These are phyloP conservation scores for Calonectria hawksworthii DNA, from an alignment of 2,329 filamentous ascomycete species.

Conservation along the genomic window DNA sequence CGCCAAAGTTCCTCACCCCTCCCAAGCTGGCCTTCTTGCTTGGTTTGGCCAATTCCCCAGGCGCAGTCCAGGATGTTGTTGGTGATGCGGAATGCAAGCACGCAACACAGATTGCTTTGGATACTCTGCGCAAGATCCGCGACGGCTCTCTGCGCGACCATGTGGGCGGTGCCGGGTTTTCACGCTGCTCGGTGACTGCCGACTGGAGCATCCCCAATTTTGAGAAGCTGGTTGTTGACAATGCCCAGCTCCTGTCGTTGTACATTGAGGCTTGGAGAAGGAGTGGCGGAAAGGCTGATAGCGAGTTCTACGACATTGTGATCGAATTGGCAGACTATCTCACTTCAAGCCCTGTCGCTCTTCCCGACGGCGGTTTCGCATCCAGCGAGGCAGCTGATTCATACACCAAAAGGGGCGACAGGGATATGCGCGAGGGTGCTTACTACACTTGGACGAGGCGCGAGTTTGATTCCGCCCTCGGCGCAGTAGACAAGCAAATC, in stretches of 20 bases:
- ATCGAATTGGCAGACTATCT: slow-evolving; percentile 91
- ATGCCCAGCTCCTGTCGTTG: slow-evolving; percentile 85
- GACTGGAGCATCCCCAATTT: slow-evolving; percentile 98
- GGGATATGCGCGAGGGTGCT: slow-evolving; percentile 89
- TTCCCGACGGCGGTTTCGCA: slow-evolving; percentile 81
- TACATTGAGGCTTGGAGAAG: slow-evolving; percentile 90
- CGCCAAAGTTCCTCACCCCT: slow-evolving; percentile 92
- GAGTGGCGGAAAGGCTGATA: slow-evolving; percentile 63
- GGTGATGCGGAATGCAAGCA: slow-evolving; percentile 81
- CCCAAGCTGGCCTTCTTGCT: slow-evolving; percentile 88
- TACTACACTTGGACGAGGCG: slow-evolving; percentile 95
- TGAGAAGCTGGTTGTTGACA: slow-evolving; percentile 97
- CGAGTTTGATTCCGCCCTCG: slow-evolving; percentile 84
- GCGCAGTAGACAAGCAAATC: slow-evolving; percentile 64
- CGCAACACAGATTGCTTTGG: slow-evolving; percentile 83
- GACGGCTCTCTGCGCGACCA: slow-evolving; percentile 70
- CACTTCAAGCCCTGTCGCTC: slow-evolving; percentile 76
- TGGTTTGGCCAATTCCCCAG: slow-evolving; percentile 78
- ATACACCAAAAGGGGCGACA: slow-evolving; percentile 78
- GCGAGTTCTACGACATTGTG: slow-evolving; percentile 83
- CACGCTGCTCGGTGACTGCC: slow-evolving; percentile 87
- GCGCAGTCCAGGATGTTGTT: slow-evolving; percentile 86
- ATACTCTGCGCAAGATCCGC: slow-evolving; percentile 82
- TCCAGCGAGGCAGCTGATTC: slow-evolving; percentile 95
- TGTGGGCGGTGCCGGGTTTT: slow-evolving; percentile 66